Conservation (phyloP, 225 moss, liverwort and hornwort species). For the Ulota crispa region DNA sequence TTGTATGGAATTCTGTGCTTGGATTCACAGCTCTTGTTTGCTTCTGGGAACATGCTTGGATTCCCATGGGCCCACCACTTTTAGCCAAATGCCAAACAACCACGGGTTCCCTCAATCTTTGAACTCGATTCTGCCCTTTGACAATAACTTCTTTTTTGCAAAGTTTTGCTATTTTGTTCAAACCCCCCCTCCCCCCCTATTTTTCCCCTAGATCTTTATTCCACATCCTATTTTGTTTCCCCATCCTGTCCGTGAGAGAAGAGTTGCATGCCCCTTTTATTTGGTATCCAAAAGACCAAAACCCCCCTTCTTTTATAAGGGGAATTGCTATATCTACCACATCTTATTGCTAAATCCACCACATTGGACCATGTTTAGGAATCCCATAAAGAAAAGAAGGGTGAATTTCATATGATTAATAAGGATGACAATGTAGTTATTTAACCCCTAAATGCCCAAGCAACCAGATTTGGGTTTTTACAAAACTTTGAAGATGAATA, state of each 20-base stretch:
- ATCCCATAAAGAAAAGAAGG: no score
- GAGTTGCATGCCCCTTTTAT: no score
- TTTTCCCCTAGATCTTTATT: background rate
- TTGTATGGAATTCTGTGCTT: background rate
- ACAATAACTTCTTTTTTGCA: background rate
- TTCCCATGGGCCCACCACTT: background rate
- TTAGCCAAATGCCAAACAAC: background rate
- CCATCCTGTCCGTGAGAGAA: background rate
- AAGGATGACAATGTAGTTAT: no score
- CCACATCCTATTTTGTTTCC: background rate
- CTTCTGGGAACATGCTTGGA: background rate
- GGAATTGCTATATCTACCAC: no score
- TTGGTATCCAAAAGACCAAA: no score
- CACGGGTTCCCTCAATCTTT: constrained; percentile 1
- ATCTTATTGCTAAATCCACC: no score
- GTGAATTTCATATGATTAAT: no score
- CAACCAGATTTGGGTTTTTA: no score
- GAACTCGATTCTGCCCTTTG: background rate
- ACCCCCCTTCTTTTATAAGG: no score
- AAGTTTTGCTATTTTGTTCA: background rate
- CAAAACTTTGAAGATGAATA: no score
- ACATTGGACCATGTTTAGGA: no score
- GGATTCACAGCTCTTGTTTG: background rate
- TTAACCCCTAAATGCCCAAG: no score
- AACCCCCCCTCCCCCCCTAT: background rate